Evolutionary conservation across 495 filamentous ascomycete genomes (phyloP).

Genomic region (Penicillium steckii): DNA sequence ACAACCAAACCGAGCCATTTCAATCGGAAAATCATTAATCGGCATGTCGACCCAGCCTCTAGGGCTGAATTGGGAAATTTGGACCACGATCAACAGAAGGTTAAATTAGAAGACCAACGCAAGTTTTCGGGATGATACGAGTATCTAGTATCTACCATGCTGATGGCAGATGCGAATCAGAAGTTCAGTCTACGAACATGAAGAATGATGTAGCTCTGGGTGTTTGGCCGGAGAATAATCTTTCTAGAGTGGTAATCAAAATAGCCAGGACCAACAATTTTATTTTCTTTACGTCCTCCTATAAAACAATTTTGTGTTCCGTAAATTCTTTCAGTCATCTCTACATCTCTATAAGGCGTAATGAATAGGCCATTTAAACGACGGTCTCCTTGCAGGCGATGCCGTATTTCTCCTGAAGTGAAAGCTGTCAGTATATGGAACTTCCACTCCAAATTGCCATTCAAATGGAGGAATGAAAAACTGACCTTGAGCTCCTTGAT

Average conservation of each 20-base stretch:
- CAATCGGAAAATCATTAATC: too few species aligned
- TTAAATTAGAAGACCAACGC: conserved; percentile 8
- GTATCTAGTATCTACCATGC: too few species aligned
- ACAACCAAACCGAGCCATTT: too few species aligned
- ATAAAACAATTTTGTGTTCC: not conserved
- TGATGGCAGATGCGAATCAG: not conserved
- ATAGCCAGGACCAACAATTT: not conserved
- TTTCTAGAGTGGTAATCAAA: not conserved
- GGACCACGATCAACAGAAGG: not conserved
- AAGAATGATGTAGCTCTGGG: not conserved
- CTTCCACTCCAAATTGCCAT: not conserved
- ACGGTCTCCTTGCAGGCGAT: conserved; percentile 20
- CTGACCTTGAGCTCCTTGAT: conserved; percentile 55
- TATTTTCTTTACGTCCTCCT: not conserved
- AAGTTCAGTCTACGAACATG: too few species aligned
- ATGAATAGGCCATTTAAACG: not conserved
- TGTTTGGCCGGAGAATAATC: not conserved
- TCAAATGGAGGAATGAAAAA: not conserved
- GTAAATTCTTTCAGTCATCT: not conserved
- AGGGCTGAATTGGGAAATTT: too few species aligned
- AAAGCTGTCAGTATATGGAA: not conserved
- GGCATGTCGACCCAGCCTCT: too few species aligned
- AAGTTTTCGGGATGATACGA: conserved; percentile 10
- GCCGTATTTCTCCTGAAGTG: conserved; percentile 55
- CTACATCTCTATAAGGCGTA: not conserved